Evolutionary conservation across 371 early-diverging fungal genomes (phyloP).

Genomic region (Catenaria anguillulae): DNA sequence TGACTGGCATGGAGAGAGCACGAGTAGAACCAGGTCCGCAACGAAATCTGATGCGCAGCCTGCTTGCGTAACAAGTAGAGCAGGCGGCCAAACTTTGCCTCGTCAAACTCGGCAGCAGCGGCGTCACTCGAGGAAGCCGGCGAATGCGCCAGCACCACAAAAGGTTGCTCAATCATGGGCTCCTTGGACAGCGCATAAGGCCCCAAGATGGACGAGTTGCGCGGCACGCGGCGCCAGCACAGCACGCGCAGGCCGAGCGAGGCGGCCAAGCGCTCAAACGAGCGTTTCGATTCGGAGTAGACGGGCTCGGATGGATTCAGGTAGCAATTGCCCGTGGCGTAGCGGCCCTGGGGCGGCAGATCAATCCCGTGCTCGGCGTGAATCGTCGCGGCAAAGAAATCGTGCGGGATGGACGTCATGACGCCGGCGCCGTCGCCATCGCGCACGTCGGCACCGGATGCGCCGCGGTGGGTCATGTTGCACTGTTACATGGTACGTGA

Average conservation of each 20-base stretch:
- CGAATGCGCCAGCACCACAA: conserved; percentile 26
- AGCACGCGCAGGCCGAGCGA: conserved; percentile 55
- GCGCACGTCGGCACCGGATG: conserved; percentile 72
- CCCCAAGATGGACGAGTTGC: conserved; percentile 71
- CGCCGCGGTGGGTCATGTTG: conserved; percentile 95
- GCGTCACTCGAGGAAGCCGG: too few species aligned
- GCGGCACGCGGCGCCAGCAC: conserved; percentile 84
- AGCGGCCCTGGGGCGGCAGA: conserved; percentile 62
- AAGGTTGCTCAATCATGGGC: conserved; percentile 88
- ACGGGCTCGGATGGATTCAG: conserved; percentile 50
- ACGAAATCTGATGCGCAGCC: conserved; percentile 57
- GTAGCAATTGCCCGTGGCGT: conserved; percentile 88
- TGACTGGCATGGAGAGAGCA: conserved; percentile 83
- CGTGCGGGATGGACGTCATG: conserved; percentile 86
- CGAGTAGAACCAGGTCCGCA: conserved; percentile 83
- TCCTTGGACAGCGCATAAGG: conserved; percentile 75
- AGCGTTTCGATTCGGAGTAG: conserved; percentile 43
- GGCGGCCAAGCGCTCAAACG: conserved; percentile 59
- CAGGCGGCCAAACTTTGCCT: conserved; percentile 59
- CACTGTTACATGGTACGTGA: too few species aligned
- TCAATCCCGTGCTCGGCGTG: conserved; percentile 35
- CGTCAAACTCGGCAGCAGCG: conserved; percentile 18
- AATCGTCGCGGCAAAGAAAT: conserved; percentile 53
- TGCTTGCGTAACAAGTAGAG: conserved; percentile 81
- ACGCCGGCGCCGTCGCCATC: conserved; percentile 81